Percentiles rank a stretch among this genome's conserved stretches.
Evolutionary conservation across 345 rosid genomes (phyloP).

Genomic region (Garcia nutans): DNA sequence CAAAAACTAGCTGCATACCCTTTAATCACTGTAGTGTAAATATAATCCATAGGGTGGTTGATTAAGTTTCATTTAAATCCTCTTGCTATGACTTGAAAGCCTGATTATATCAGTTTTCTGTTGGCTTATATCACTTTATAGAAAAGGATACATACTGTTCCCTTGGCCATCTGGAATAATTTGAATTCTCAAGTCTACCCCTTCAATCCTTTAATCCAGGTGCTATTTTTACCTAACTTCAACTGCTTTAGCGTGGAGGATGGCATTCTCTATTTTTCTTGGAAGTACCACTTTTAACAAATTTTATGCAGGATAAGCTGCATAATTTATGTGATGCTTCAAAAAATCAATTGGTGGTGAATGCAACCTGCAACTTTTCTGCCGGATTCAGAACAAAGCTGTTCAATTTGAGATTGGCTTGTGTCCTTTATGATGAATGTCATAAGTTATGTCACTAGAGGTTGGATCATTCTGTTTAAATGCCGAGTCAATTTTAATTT

Average conservation of each 20-base stretch:
- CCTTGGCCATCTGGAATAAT: neutral
- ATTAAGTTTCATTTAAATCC: neutral
- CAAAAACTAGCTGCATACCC: neutral
- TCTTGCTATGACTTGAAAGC: neutral
- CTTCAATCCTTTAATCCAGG: neutral
- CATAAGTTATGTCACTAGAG: neutral
- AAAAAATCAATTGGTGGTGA: neutral
- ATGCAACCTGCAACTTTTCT: neutral
- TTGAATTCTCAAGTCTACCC: neutral
- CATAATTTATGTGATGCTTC: neutral
- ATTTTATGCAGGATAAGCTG: slow-evolving; percentile 2
- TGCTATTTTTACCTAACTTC: neutral
- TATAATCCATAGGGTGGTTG: neutral
- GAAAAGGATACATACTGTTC: neutral
- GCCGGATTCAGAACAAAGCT: neutral
- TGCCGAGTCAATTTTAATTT: neutral
- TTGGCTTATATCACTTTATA: neutral
- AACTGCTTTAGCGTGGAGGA: neutral
- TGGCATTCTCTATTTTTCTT: neutral
- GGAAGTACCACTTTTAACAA: neutral
- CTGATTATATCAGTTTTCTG: neutral
- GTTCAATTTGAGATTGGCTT: slow-evolving; percentile 6
- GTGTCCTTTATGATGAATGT: neutral
- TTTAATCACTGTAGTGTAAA: neutral
- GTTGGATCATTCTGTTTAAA: neutral